Conservation (phyloP, 2,329 filamentous ascomycete genomes). For the Monosporascus sp. region DNA sequence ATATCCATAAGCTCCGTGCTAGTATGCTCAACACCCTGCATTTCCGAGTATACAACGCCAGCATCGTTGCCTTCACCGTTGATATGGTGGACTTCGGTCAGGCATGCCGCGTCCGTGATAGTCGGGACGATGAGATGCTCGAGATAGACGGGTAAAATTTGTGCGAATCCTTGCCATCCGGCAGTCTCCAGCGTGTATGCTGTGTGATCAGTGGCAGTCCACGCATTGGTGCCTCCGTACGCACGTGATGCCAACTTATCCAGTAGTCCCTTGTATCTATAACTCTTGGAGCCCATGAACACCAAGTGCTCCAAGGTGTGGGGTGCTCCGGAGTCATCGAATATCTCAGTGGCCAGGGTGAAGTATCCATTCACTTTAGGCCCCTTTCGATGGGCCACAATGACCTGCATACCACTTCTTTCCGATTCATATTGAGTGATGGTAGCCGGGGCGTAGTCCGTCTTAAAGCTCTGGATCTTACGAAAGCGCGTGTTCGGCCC, state of each 20-base stretch:
- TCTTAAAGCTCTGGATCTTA: slow-evolving; percentile 77
- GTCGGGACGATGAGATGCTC: slow-evolving; percentile 91
- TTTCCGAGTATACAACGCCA: slow-evolving; percentile 96
- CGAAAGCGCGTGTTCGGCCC: slow-evolving; percentile 61
- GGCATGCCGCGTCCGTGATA: slow-evolving; percentile 85
- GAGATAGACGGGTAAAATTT: slow-evolving; percentile 89
- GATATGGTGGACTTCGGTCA: slow-evolving; percentile 94
- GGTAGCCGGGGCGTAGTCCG: slow-evolving; percentile 81
- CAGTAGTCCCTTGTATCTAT: slow-evolving; percentile 89
- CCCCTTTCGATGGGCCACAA: slow-evolving; percentile 85
- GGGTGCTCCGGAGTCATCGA: slow-evolving; percentile 91
- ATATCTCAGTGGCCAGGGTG: slow-evolving; percentile 91
- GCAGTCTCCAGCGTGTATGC: slow-evolving; percentile 93
- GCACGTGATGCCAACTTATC: slow-evolving; percentile 91
- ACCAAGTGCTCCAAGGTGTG: slow-evolving; percentile 79
- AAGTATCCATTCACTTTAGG: slow-evolving; percentile 97
- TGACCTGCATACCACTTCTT: slow-evolving; percentile 88
- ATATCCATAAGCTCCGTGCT: slow-evolving; percentile 84
- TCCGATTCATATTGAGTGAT: slow-evolving; percentile 96
- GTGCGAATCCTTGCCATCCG: slow-evolving; percentile 94
- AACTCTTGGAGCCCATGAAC: slow-evolving; percentile 89
- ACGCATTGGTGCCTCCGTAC: slow-evolving; percentile 92
- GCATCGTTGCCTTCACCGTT: slow-evolving; percentile 93
- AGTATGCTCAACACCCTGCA: slow-evolving; percentile 91
- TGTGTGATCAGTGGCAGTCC: slow-evolving; percentile 94